Percentiles rank a stretch among this genome's conserved stretches.
Evolutionary conservation across 805 yeast species (phyloP).

Genomic region (Candida montana): DNA sequence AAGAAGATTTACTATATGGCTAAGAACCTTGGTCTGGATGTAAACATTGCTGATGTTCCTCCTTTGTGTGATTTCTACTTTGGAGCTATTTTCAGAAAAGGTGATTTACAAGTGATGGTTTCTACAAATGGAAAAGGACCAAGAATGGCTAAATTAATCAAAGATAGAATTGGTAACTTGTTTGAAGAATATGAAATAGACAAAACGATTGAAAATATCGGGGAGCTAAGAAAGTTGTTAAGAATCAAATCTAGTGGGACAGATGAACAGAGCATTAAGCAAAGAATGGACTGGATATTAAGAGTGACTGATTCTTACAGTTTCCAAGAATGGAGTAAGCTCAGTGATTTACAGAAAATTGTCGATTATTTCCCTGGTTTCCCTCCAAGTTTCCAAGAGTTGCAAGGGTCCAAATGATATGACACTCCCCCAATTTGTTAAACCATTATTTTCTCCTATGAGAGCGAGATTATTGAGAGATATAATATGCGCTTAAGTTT

Average conservation of each 20-base stretch:
- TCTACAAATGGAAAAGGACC: constrained; percentile 83
- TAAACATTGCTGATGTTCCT: constrained; percentile 82
- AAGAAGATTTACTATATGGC: constrained; percentile 49
- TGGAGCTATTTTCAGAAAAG: constrained; percentile 71
- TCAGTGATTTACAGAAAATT: constrained; percentile 32
- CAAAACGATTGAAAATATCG: constrained; percentile 56
- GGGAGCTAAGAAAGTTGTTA: constrained; percentile 45
- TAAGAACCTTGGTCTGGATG: constrained; percentile 45
- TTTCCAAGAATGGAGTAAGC: constrained; percentile 53
- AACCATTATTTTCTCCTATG: no score
- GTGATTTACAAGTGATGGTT: constrained; percentile 73
- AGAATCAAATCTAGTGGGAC: constrained; percentile 42
- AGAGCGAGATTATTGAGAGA: no score
- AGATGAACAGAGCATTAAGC: constrained; percentile 43
- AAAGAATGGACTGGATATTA: constrained; percentile 70
- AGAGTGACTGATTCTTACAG: constrained; percentile 54
- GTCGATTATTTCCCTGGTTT: constrained; percentile 44
- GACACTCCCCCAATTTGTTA: no score
- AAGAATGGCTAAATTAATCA: constrained; percentile 59
- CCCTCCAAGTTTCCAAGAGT: constrained; percentile 33
- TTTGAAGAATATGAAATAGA: constrained; percentile 40
- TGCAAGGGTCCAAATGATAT: no score
- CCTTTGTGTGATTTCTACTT: constrained; percentile 81
- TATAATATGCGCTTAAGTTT: no score
- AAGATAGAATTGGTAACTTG: constrained; percentile 43